Percentiles rank a stretch among this genome's conserved stretches.
These are phyloP conservation scores for Albophoma yamanashiensis DNA, from an alignment of 2,329 filamentous ascomycete species.

Conservation along the genomic window DNA sequence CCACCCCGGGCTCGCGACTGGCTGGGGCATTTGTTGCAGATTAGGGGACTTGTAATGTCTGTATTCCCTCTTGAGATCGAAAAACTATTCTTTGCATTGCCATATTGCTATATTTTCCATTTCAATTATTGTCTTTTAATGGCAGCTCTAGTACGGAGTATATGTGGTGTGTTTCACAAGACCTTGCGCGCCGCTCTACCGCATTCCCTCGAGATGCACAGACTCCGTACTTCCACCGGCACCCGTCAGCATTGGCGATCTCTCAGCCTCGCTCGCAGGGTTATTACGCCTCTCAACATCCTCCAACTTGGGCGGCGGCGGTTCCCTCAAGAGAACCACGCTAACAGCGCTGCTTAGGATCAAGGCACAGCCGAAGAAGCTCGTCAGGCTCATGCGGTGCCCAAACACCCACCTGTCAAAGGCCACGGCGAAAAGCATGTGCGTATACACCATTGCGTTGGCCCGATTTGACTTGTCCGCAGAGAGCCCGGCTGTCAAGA, in stretches of 20 bases:
- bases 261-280: slow-evolving; percentile 21
- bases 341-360: slow-evolving; percentile 44
- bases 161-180: background rate
- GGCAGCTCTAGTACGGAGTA: too few species aligned
- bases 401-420: slow-evolving; percentile 44
- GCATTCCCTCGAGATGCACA: slow-evolving; percentile 2
- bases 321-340: slow-evolving; percentile 33
- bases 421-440: slow-evolving; percentile 43
- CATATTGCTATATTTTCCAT: background rate
- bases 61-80: background rate
- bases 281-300: slow-evolving; percentile 24
- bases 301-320: slow-evolving; percentile 14
- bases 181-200: background rate
- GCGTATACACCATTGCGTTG: slow-evolving; percentile 47
- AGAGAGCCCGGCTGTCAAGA: slow-evolving; percentile 67
- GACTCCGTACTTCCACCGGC: slow-evolving; percentile 15
- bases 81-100: background rate
- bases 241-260: slow-evolving; percentile 27
- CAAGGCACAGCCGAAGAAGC: slow-evolving; percentile 37
- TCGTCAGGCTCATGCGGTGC: slow-evolving; percentile 36
- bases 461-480: slow-evolving; percentile 55
- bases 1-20: background rate
- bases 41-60: background rate
- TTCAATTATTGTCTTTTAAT: background rate
- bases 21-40: background rate